These are phyloP conservation scores for Intubia oerlemansii DNA, from an alignment of 2,329 filamentous ascomycete genomes.

Conservation along the genomic window DNA sequence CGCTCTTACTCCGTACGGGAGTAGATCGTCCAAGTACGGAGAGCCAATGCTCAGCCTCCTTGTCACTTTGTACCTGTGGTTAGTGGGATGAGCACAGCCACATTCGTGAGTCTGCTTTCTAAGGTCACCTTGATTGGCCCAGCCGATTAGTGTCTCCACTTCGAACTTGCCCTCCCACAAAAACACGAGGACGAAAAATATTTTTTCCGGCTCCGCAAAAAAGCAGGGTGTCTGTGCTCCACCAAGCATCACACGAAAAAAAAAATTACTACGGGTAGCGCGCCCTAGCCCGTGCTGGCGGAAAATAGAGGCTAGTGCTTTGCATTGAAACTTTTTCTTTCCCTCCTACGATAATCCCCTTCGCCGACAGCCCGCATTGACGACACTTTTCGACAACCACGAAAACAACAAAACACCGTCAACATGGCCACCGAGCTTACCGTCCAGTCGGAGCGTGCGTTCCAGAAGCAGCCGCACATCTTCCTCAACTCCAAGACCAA, in stretches of 20 bases:
- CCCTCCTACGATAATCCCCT: no score
- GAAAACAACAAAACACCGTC: slow-evolving; percentile 5
- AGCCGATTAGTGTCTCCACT: slow-evolving; percentile 1
- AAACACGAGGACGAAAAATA: slow-evolving; percentile 1
- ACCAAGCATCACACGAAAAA: slow-evolving; percentile 9
- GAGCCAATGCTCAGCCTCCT: no score
- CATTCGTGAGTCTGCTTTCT: no score
- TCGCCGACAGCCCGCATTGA: no score
- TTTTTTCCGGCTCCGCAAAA: slow-evolving; percentile 6
- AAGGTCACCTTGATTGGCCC: no score
- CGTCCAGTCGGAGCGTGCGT: slow-evolving; percentile 99
- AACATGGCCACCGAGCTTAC: slow-evolving; percentile 94
- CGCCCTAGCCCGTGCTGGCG: no score
- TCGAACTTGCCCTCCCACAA: slow-evolving; percentile 9
- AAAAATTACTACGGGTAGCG: no score
- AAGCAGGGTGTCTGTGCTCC: slow-evolving; percentile 3
- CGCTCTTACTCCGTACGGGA: no score
- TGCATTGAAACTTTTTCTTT: no score
- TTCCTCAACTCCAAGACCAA: slow-evolving; percentile 96
- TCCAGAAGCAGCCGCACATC: slow-evolving; percentile 99
- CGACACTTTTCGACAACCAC: slow-evolving; percentile 2
- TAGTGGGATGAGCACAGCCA: no score
- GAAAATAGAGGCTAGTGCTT: slow-evolving; percentile 6
- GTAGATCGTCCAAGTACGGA: no score
- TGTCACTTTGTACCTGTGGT: no score